These are phyloP conservation scores for Daldinia sp. DNA, from an alignment of 2,329 filamentous ascomycete species.

Conservation along the genomic window DNA sequence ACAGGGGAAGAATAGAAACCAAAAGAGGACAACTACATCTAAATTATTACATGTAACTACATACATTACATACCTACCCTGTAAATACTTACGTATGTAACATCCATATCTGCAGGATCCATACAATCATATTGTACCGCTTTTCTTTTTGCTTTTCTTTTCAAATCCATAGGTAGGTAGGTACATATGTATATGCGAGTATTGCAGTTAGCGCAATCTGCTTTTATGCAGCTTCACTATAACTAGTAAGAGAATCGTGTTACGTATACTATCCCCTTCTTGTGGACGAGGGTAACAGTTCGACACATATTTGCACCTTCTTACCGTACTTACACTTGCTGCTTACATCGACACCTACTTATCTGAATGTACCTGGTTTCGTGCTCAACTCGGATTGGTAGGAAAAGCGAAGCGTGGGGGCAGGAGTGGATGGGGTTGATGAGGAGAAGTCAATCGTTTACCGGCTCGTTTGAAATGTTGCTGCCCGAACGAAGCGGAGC, in stretches of 20 bases:
- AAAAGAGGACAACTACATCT: slow-evolving; percentile 16
- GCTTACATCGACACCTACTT: not conserved
- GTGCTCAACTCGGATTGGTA: slow-evolving; percentile 35
- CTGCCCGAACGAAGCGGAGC: slow-evolving; percentile 55
- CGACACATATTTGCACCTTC: slow-evolving; percentile 20
- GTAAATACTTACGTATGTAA: not conserved
- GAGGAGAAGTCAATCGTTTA: slow-evolving; percentile 48
- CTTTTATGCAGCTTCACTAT: slow-evolving; percentile 23
- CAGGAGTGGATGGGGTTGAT: slow-evolving; percentile 36
- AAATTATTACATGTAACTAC: slow-evolving; percentile 4
- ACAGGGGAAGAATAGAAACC: slow-evolving; percentile 32
- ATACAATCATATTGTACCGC: slow-evolving; percentile 25
- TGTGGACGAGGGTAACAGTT: slow-evolving; percentile 24
- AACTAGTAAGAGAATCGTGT: slow-evolving; percentile 21
- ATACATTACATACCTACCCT: slow-evolving; percentile 16
- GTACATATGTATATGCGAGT: slow-evolving; percentile 29
- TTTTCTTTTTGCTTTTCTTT: not conserved
- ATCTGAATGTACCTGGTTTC: slow-evolving; percentile 8
- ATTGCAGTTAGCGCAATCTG: slow-evolving; percentile 33
- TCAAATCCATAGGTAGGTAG: slow-evolving; percentile 6
- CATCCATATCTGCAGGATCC: slow-evolving; percentile 11
- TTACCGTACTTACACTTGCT: not conserved
- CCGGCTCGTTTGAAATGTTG: slow-evolving; percentile 54
- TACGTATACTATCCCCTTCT: slow-evolving; percentile 17
- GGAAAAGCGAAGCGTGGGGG: slow-evolving; percentile 39